Base-by-base conservation (phyloP, 305 asterid genomes). In the Fraxinus platypoda region DNA sequence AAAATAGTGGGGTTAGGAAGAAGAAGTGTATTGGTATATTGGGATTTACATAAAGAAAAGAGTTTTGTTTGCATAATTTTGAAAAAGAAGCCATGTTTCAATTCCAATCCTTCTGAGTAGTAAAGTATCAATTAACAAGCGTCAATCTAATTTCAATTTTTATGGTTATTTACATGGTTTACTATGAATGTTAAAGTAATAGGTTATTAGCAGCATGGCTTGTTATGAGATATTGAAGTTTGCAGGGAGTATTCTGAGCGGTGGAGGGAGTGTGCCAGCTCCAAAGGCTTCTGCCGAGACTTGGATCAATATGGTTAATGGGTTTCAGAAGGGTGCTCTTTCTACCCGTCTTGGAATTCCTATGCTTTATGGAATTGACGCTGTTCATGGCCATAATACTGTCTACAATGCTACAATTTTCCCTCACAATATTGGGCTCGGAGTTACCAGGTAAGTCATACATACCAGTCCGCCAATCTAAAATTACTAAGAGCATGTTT, bases 321-420 rank as follows among this genome's bases (percentile, higher is more conserved):
- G 9, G 12, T 59, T 59, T 59, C 70, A 59, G 6, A 59, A n/a
- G 70, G 70, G 70, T 21, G 70, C 70, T 59, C 70, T 59, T 19
- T 59, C 70, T 59, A 59, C 70, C 28, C 70, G 70, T 21, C 70
- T 59, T 59, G 70, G 70, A 59, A 59, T 59, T 59, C 70, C 70
- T 59, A 59, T 59, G 70, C 8, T 59, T 21, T 59, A 59, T 59
- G 70, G 70, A 7, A 59, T 59, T 21, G 70, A 59, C 0, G 70
- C 70, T 21, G 70, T 59, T 59, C 70, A 59, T 21, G 70, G 70
- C 70, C 70, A 59, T 8, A 59, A 59, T 59, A 59, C 70, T 8
- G 70, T 59, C 28, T 59, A 21, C 70, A 59, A 59, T 59, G 70
- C 70, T 59, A 59, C 70, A 19, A 21, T 59, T n/a, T 59, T 59